Percentiles rank a stretch among this genome's conserved stretches.
phyloP scores from a whole-genome alignment of 2,329 filamentous ascomycete species.

The Lasiodiplodia sp. region DNA sequence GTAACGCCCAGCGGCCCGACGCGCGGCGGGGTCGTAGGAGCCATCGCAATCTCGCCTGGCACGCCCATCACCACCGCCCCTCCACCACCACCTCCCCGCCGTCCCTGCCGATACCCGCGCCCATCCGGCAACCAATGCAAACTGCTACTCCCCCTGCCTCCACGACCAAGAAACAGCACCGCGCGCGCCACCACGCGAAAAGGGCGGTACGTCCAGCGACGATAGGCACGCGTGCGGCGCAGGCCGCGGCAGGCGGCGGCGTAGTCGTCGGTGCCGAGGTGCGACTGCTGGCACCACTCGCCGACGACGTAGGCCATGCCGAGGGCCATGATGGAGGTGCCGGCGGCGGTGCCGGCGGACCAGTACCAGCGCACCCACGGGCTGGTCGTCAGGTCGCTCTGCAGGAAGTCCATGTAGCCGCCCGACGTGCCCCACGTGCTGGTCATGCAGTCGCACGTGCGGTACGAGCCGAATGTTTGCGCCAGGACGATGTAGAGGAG shows the following conservation, averaged over 20 bases:
- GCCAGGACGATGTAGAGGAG: constrained; percentile 49
- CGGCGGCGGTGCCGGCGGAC: constrained; percentile 42
- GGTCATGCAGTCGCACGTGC: constrained; percentile 52
- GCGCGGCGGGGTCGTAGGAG: too few relatives aligned
- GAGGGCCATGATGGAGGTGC: constrained; percentile 40
- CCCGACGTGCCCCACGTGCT: constrained; percentile 46
- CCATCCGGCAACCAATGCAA: not conserved
- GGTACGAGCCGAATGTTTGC: constrained; percentile 52
- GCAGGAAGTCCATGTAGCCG: constrained; percentile 52
- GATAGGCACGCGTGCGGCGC: constrained; percentile 38
- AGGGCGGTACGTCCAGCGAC: constrained; percentile 33
- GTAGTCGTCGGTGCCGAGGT: constrained; percentile 46
- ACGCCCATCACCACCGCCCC: too few relatives aligned
- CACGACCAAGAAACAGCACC: not conserved
- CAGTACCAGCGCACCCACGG: constrained; percentile 41
- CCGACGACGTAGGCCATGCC: constrained; percentile 48
- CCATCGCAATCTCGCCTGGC: too few relatives aligned
- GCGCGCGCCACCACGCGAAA: constrained; percentile 27
- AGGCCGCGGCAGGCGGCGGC: constrained; percentile 39
- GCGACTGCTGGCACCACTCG: constrained; percentile 48
- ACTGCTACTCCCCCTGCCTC: not conserved
- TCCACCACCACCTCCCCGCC: too few relatives aligned
- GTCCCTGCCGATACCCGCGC: not conserved
- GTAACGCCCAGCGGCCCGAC: not conserved
- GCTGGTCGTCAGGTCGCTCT: constrained; percentile 41